Evolutionary conservation across 2,329 filamentous ascomycete species (phyloP).

Genomic region (Pyricularia sp.): DNA sequence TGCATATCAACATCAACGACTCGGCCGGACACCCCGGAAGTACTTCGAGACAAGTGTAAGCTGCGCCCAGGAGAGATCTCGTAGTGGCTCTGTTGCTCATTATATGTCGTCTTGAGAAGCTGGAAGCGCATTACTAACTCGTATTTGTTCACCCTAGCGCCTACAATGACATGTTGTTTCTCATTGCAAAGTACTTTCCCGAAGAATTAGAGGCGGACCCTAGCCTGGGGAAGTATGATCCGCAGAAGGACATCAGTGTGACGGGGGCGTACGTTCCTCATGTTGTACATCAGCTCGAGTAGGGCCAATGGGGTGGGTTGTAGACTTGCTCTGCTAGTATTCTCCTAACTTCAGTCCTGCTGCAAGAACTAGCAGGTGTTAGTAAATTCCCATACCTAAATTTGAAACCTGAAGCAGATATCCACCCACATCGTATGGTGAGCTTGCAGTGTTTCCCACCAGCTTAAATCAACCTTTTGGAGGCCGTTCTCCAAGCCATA

Average conservation of each 20-base stretch:
- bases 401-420: background rate
- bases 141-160: background rate
- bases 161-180: conserved; percentile 2
- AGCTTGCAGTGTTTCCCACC: background rate
- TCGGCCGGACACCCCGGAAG: conserved; percentile 5
- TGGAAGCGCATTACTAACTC: background rate
- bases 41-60: conserved; percentile 4
- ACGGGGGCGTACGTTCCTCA: conserved; percentile 1
- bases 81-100: background rate
- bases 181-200: background rate
- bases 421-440: background rate
- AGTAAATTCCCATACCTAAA: background rate
- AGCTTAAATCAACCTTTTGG: background rate
- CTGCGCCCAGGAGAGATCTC: background rate
- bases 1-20: conserved; percentile 8
- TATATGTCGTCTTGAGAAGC: background rate
- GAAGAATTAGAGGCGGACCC: background rate
- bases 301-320: background rate
- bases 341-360: background rate
- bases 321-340: background rate
- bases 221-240: background rate
- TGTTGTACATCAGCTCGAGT: background rate
- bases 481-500: background rate
- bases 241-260: conserved; percentile 1
- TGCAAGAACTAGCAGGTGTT: background rate